Base-by-base conservation (phyloP, 2,329 filamentous ascomycete genomes). In the Didymella arachidicola region DNA sequence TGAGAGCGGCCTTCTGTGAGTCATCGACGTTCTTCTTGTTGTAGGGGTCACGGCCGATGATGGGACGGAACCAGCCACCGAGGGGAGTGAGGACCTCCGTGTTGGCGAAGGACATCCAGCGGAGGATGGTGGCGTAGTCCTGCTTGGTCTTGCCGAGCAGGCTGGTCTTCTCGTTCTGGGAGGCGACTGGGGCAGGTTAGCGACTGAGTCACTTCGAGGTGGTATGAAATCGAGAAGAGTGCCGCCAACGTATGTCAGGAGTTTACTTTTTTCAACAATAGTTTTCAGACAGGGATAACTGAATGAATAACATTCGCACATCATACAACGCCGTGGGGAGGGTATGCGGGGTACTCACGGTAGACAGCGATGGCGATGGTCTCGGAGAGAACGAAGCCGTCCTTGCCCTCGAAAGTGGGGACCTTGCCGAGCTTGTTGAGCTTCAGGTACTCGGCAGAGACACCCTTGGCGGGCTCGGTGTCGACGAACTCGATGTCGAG, bases 61-160 rank as follows among this genome's bases (percentile, higher is more conserved):
- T 88, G 70, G 95, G 95, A 70, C 86, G 86, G 88, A 91, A 95
- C 92, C 92, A 97, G 78, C 80, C 84, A 81, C 84, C 89, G 69
- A 98, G 82, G 67, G 82, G 79, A 66, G 86, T 79, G 69, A 97
- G 85, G 74, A 97, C 79, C 85, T 99, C 94, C 61, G 82, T 79
- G 88, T 98, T 99, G 87, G 90, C 91, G 83, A 89, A 98, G 68
- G 94, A 98, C 89, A 97, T 89, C 95, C 95, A 99, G 82, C 91
- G 92, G 79, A 99, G 86, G 81, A 99, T 99, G 71, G 93, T 93
- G 73, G 95, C 95, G 82, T 98, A 93, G 88, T 99, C 95, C 86
- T 99, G 94, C 90, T 99, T 99, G 84, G 93, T 99, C 90, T 98
- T 98, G 78, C 95, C 95, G 74, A 99, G 89, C 69, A 99, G 93